Evolutionary conservation across 352 stramenopile genomes (phyloP).

Genomic region (Phytophthora colocasiae): DNA sequence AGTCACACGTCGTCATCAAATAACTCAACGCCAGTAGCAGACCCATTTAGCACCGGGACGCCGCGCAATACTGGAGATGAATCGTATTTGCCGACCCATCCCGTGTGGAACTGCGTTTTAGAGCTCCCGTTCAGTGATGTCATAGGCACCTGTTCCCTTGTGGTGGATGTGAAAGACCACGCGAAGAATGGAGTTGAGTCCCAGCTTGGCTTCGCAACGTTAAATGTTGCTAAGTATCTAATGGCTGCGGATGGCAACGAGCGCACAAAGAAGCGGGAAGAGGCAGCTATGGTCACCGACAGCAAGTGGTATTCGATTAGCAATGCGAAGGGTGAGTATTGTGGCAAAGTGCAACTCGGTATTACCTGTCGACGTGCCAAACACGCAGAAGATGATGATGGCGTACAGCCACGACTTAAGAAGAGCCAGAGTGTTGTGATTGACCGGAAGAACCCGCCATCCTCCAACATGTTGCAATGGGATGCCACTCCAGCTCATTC

Average conservation of each 20-base stretch:
- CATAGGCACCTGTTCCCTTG: slow-evolving; percentile 80
- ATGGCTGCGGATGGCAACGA: slow-evolving; percentile 64
- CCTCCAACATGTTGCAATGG: slow-evolving; percentile 81
- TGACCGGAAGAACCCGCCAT: slow-evolving; percentile 71
- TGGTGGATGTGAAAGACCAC: slow-evolving; percentile 78
- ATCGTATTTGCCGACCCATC: slow-evolving; percentile 71
- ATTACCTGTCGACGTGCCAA: slow-evolving; percentile 71
- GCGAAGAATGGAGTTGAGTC: slow-evolving; percentile 46
- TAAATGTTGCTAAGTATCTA: slow-evolving; percentile 88
- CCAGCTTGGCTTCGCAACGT: slow-evolving; percentile 67
- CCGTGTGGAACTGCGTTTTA: slow-evolving; percentile 87
- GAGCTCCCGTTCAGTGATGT: slow-evolving; percentile 76
- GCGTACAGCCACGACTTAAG: slow-evolving; percentile 64
- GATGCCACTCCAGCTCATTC: slow-evolving; percentile 48
- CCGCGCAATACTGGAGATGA: slow-evolving; percentile 63
- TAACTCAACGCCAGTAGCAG: slow-evolving; percentile 22
- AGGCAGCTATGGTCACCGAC: slow-evolving; percentile 74
- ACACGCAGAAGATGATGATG: slow-evolving; percentile 31
- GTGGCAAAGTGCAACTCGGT: slow-evolving; percentile 81
- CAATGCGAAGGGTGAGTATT: slow-evolving; percentile 88
- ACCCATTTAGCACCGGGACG: slow-evolving; percentile 66
- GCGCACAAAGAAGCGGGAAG: slow-evolving; percentile 58
- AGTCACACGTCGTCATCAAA: slow-evolving; percentile 25
- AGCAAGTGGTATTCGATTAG: slow-evolving; percentile 88
- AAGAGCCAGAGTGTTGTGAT: slow-evolving; percentile 85